These are phyloP conservation scores for Candida verbasci DNA, from an alignment of 805 yeast genomes.

Conservation along the genomic window DNA sequence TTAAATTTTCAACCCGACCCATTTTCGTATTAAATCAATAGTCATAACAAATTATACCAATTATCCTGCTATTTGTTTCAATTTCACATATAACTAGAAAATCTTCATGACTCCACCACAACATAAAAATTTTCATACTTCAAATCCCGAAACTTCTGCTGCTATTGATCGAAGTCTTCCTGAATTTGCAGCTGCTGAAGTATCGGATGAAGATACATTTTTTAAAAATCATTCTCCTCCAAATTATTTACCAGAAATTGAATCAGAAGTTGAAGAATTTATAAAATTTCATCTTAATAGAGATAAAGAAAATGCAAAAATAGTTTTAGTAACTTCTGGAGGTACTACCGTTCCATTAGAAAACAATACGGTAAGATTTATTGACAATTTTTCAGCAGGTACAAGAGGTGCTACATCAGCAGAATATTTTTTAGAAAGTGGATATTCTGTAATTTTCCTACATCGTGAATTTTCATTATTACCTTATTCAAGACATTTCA, in stretches of 20 bases:
- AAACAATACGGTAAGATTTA: constrained; percentile 92
- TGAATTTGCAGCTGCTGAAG: constrained; percentile 72
- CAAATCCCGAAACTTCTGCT: constrained; percentile 60
- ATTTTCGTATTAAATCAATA: too few species aligned
- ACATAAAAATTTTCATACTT: constrained; percentile 40
- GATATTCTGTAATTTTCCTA: constrained; percentile 87
- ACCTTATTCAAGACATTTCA: constrained; percentile 89
- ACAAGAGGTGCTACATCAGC: constrained; percentile 97
- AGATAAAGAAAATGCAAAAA: constrained; percentile 35
- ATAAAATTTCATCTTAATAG: constrained; percentile 47
- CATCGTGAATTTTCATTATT: constrained; percentile 88
- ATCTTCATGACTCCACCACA: constrained; percentile 8
- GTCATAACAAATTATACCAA: too few species aligned
- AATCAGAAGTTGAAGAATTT: constrained; percentile 55
- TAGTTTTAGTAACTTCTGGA: constrained; percentile 89
- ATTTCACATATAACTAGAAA: too few species aligned
- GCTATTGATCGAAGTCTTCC: constrained; percentile 81
- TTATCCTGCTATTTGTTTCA: too few species aligned
- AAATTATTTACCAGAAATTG: constrained; percentile 59
- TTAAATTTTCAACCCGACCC: too few species aligned
- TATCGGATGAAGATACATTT: constrained; percentile 69
- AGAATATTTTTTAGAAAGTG: constrained; percentile 79
- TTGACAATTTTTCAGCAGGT: constrained; percentile 96
- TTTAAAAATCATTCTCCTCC: constrained; percentile 75
- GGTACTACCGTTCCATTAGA: constrained; percentile 98